These are phyloP conservation scores for Westerdykella sp. DNA, from an alignment of 2,329 filamentous ascomycete species.

Conservation along the genomic window DNA sequence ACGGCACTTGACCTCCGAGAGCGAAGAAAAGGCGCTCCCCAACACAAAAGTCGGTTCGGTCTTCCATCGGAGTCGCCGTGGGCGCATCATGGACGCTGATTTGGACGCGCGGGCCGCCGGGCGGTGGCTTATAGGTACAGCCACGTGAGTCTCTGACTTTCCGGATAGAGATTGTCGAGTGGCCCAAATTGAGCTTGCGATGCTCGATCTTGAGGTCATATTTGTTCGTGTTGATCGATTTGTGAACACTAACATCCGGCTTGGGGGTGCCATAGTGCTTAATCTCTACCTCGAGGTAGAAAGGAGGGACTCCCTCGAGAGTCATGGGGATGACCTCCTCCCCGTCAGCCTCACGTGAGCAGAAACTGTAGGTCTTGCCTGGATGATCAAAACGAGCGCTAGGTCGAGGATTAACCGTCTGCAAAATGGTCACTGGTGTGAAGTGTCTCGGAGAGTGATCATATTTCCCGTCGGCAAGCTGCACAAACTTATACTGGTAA, in stretches of 20 bases:
- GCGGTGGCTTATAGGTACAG: conserved; percentile 67
- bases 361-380: conserved; percentile 93
- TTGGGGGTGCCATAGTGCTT: conserved; percentile 79
- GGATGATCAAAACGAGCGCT: conserved; percentile 76
- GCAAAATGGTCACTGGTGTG: conserved; percentile 63
- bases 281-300: conserved; percentile 85
- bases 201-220: conserved; percentile 82
- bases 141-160: conserved; percentile 82
- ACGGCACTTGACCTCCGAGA: conserved; percentile 82
- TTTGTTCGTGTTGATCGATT: conserved; percentile 66
- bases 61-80: conserved; percentile 80
- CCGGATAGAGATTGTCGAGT: conserved; percentile 80
- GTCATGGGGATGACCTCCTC: conserved; percentile 85
- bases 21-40: conserved; percentile 92
- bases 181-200: conserved; percentile 77
- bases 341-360: conserved; percentile 71
- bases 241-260: conserved; percentile 74
- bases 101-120: conserved; percentile 69
- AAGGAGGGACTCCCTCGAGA: conserved; percentile 77
- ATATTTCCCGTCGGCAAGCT: conserved; percentile 81
- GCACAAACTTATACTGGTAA: conserved; percentile 80
- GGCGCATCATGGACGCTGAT: conserved; percentile 91
- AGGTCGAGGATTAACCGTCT: conserved; percentile 78
- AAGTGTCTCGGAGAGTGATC: conserved; percentile 62
- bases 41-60: conserved; percentile 83